Evolutionary conservation across 257 asterid species (phyloP).

Genomic region (Gardenia jasminoides): DNA sequence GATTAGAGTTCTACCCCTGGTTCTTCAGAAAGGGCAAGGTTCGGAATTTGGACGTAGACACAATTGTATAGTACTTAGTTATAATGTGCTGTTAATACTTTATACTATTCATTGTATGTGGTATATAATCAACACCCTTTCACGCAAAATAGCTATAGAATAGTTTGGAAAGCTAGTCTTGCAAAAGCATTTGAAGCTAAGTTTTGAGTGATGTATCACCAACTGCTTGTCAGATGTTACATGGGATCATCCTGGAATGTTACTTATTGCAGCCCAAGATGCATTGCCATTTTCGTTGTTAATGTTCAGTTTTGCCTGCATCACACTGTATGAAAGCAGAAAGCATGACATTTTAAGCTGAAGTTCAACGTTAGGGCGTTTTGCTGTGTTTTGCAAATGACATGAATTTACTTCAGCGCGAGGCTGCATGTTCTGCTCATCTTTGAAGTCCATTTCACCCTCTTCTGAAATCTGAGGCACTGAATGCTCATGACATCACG

Average conservation of each 20-base stretch:
- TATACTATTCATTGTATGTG: not conserved
- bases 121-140: too few relatives aligned
- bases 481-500: too few relatives aligned
- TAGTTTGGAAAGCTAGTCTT: not conserved
- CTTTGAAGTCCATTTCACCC: too few relatives aligned
- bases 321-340: too few relatives aligned
- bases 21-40: not conserved
- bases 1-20: too few relatives aligned
- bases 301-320: not conserved
- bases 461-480: too few relatives aligned
- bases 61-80: not conserved
- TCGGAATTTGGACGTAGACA: not conserved
- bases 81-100: not conserved
- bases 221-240: not conserved
- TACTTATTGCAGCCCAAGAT: not conserved
- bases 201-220: not conserved
- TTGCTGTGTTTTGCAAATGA: too few relatives aligned
- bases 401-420: too few relatives aligned
- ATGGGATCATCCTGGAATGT: not conserved
- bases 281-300: too few relatives aligned
- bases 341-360: too few relatives aligned
- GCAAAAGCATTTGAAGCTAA: not conserved
- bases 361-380: too few relatives aligned
- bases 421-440: too few relatives aligned
- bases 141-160: not conserved